Evolutionary conservation across 257 asterid species (phyloP).

Genomic region (Leptodermis oblonga): DNA sequence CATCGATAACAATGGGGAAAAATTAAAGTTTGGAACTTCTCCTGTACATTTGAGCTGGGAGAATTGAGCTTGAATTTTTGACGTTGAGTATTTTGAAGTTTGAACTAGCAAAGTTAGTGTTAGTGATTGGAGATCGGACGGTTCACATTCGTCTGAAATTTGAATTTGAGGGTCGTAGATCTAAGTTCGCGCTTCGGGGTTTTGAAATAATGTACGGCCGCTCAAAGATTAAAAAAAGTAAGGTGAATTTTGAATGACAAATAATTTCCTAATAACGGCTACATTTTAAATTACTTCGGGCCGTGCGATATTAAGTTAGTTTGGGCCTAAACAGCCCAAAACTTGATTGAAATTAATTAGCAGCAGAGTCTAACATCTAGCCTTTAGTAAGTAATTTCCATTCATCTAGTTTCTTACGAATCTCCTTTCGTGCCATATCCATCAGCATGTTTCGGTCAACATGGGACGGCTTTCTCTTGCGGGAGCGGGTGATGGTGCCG

Average conservation of each 20-base stretch:
- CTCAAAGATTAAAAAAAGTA: constrained; percentile 8
- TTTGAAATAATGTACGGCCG: constrained; percentile 30
- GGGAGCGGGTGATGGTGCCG: too few species aligned
- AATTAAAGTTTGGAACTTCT: not conserved
- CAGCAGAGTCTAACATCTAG: too few species aligned
- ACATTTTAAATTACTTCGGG: constrained; percentile 27
- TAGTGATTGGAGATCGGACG: constrained; percentile 22
- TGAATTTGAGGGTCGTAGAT: constrained; percentile 23
- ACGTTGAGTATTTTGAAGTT: constrained; percentile 7
- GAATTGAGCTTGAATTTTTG: not conserved
- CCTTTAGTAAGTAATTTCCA: too few species aligned
- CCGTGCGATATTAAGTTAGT: constrained; percentile 3
- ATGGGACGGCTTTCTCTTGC: too few species aligned
- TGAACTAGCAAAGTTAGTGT: constrained; percentile 4
- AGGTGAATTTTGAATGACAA: constrained; percentile 8
- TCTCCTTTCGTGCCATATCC: too few species aligned
- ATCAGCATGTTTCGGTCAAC: too few species aligned
- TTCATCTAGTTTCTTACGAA: too few species aligned
- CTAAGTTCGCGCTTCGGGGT: constrained; percentile 16
- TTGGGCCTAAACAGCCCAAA: not conserved
- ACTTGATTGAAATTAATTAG: too few species aligned
- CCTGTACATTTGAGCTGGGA: constrained; percentile 4
- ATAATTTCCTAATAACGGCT: constrained; percentile 42
- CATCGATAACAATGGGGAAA: constrained; percentile 2
- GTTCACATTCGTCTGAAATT: constrained; percentile 35